Evolutionary conservation across 495 filamentous ascomycete species (phyloP).

Genomic region (Penicillium psychrofluorescens): DNA sequence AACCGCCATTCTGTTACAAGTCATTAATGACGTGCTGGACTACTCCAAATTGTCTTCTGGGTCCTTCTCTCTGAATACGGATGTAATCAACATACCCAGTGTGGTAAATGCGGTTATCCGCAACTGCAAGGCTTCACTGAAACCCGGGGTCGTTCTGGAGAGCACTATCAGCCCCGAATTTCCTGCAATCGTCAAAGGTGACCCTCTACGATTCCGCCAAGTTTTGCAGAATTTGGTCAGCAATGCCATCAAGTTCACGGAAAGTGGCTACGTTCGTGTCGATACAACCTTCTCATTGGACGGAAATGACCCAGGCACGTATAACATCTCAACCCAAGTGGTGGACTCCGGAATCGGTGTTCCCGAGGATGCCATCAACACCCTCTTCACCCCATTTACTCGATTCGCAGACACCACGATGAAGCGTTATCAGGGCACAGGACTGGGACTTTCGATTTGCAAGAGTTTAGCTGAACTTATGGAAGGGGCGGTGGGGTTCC

Average conservation of each 20-base stretch:
- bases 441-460: slow-evolving; percentile 73
- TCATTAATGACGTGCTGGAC: slow-evolving; percentile 88
- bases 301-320: slow-evolving; percentile 31
- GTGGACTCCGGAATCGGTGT: slow-evolving; percentile 83
- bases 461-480: slow-evolving; percentile 77
- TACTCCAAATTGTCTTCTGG: slow-evolving; percentile 84
- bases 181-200: slow-evolving; percentile 44
- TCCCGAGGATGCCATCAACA: slow-evolving; percentile 61
- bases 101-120: slow-evolving; percentile 49
- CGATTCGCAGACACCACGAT: slow-evolving; percentile 77
- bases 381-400: slow-evolving; percentile 78
- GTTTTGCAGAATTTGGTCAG: slow-evolving; percentile 81
- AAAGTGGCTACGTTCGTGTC: slow-evolving; percentile 57
- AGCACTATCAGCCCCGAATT: slow-evolving; percentile 42
- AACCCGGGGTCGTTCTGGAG: slow-evolving; percentile 51
- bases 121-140: slow-evolving; percentile 44
- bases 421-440: slow-evolving; percentile 73
- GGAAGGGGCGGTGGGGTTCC: slow-evolving; percentile 63
- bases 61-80: slow-evolving; percentile 66
- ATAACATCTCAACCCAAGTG: slow-evolving; percentile 46
- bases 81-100: slow-evolving; percentile 60
- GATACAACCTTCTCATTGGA: slow-evolving; percentile 44
- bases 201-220: slow-evolving; percentile 72
- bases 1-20: slow-evolving; percentile 71
- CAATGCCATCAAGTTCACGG: slow-evolving; percentile 86